These are phyloP conservation scores for Fonsecaea multimorphosa DNA, from an alignment of 2,329 filamentous ascomycete species.

Conservation along the genomic window DNA sequence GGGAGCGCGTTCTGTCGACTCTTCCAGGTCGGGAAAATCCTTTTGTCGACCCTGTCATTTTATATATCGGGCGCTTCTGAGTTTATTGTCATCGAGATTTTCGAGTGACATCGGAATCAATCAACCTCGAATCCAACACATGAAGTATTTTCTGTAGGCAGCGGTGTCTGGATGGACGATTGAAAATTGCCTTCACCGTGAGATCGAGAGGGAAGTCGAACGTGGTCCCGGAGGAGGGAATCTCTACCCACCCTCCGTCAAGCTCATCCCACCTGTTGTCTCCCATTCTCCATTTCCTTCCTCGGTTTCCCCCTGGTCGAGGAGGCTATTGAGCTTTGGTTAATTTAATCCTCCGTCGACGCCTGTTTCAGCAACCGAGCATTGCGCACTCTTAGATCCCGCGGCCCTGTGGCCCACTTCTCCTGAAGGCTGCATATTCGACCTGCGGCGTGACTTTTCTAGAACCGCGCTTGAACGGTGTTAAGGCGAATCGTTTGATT, in stretches of 20 bases:
- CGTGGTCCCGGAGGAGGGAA: not conserved
- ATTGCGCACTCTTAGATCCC: slow-evolving; percentile 15
- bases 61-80: not conserved
- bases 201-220: not conserved
- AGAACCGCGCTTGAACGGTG: slow-evolving; percentile 4
- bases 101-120: not conserved
- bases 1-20: not conserved
- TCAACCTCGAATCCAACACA: not conserved
- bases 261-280: not conserved
- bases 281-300: not conserved
- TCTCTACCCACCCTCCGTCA: not conserved
- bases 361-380: slow-evolving; percentile 20
- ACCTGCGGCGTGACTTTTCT: not conserved
- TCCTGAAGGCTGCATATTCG: slow-evolving; percentile 17
- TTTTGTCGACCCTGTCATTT: not conserved
- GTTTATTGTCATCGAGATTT: not conserved
- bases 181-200: not conserved
- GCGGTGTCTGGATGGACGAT: not conserved
- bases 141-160: not conserved
- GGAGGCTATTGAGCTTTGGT: not conserved
- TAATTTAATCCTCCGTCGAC: slow-evolving; percentile 13
- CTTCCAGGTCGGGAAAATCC: not conserved
- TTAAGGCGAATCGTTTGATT: slow-evolving; percentile 3
- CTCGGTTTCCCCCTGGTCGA: not conserved
- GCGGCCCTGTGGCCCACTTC: not conserved